Evolutionary conservation across 1,139 yeast species (phyloP).

Genomic region (Kluyveromyces marxianus): DNA sequence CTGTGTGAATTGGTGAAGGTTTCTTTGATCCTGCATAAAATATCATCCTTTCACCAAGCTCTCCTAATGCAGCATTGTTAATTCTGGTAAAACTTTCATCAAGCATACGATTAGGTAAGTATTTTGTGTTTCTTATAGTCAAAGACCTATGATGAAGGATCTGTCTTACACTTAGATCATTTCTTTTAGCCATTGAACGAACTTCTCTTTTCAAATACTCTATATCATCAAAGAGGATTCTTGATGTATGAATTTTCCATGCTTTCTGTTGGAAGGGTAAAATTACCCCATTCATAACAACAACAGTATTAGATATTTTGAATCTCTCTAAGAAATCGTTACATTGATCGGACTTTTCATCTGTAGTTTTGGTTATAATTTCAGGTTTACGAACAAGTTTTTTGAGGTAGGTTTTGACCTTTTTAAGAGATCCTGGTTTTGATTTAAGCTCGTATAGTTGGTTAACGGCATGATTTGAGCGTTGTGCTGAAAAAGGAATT

Average conservation of each 20-base stretch:
- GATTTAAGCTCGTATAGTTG: slow-evolving; percentile 34
- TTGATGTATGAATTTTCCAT: slow-evolving; percentile 30
- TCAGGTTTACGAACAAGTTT: background rate
- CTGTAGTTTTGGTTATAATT: background rate
- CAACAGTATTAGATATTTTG: slow-evolving; percentile 42
- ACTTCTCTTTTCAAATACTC: slow-evolving; percentile 20
- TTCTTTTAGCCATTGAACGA: background rate
- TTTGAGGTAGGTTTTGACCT: background rate
- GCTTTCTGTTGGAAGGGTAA: slow-evolving; percentile 31
- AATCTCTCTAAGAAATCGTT: slow-evolving; percentile 34
- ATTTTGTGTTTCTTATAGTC: slow-evolving; percentile 20
- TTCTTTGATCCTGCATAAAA: slow-evolving; percentile 11
- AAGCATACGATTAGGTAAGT: slow-evolving; percentile 27
- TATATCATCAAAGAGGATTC: slow-evolving; percentile 26
- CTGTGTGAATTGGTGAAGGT: slow-evolving; percentile 23
- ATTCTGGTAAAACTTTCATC: slow-evolving; percentile 24
- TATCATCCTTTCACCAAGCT: slow-evolving; percentile 12
- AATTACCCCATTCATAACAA: slow-evolving; percentile 71
- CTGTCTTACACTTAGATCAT: slow-evolving; percentile 20
- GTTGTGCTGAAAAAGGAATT: slow-evolving; percentile 44
- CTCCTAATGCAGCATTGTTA: slow-evolving; percentile 13
- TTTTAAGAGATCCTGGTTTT: background rate
- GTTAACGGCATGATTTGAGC: slow-evolving; percentile 21
- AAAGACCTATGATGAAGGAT: slow-evolving; percentile 26
- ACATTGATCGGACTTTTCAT: slow-evolving; percentile 2